Evolutionary conservation across 257 asterid species (phyloP), one percentile per base, ranked within the genome.

Genomic region (Solanum dulcamara): DNA sequence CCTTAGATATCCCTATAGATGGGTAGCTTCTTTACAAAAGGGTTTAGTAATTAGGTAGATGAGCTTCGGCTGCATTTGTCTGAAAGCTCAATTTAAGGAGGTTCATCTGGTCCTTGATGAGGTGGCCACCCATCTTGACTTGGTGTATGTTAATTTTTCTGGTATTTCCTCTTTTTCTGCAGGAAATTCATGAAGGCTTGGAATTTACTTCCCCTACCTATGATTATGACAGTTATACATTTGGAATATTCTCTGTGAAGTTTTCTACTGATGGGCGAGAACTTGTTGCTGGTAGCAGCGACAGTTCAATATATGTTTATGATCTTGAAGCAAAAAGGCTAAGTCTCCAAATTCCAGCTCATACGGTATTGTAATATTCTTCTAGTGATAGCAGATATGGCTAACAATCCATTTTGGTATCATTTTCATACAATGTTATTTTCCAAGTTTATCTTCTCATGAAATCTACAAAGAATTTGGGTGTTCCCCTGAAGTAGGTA

Each of bases 131-230:
- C 62, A 77, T 77, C 83, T 77, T 77, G n/a, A 46, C 42, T 77
- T 46, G 28, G 64, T 46, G 83, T 28, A 46, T 28, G 53, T 18
- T 77, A 46, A 75, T 75, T 75, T 15, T 46, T 46, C 59, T 77
- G 24, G 83, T 30, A 40, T 46, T 15, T 15, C 83, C 24, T 77
- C 28, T 46, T 80, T 70, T 83, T 85, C 50, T 88, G 89, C 93
- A 96, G 99, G 99, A 96, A 91, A 92, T 95, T 88, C 99, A 96
- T 77, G 99, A 96, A 89, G 98, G 97, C 74, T 87, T 96, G 89
- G 96, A 92, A 57, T 95, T 95, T 88, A 92, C 98, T 28, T 89
- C 95, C 26, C 71, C 87, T 7, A 79, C 82, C 17, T 87, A 90
- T 66, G 94, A 90, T 87, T 90, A 92, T 70, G 92, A 87, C 7